Evolutionary conservation across 2,329 filamentous ascomycete species (phyloP), one percentile per base, ranked within the genome.

Genomic region (Verticillium longisporum): DNA sequence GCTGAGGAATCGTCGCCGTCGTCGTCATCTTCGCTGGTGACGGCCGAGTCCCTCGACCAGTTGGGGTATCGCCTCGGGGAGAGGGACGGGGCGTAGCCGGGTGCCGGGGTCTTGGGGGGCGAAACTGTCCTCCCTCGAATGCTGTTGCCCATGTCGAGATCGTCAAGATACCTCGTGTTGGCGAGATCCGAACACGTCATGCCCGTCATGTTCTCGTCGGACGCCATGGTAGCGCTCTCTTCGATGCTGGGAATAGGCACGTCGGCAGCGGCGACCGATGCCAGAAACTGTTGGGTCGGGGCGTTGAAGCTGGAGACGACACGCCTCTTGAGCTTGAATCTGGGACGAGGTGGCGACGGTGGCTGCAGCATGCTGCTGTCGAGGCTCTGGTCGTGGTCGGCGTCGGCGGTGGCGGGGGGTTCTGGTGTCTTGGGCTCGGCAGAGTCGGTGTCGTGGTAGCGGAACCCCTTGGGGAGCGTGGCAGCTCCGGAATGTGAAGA

Each of bases 211-310:
- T 78, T 76, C 65, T 78, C 75, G 66, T 81, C 77, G 59, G 66
- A 58, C 45, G 74, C 66, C 31, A 74, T 71, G 50, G 78, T 76
- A 58, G 83, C 80, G 45, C 45, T 9, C 63, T 83, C 77, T 71
- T 88, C 86, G 61, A 88, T 87, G 70, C 85, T 88, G 14, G 85
- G 86, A 58, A 88, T 81, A 31, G 85, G 84, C 4, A 87, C 76
- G 69, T 88, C 86, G 63, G 84, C 86, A 18, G 85, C 84, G 55
- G 84, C 85, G 61, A 88, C 86, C 4, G 85, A 88, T 2, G 84
- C 85, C n/a, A 88, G 79, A 68, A 88, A 88, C 58, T 88, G 84
- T 68, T 86, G 79, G 1, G 86, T 88, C 1, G 86, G 84, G 41
- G 84, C 84, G 62, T 78, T 72, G 11, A 83, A 75, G 61, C 80